Base-by-base conservation (phyloP, 2,329 filamentous ascomycete genomes). In the Shiraia sp. region DNA sequence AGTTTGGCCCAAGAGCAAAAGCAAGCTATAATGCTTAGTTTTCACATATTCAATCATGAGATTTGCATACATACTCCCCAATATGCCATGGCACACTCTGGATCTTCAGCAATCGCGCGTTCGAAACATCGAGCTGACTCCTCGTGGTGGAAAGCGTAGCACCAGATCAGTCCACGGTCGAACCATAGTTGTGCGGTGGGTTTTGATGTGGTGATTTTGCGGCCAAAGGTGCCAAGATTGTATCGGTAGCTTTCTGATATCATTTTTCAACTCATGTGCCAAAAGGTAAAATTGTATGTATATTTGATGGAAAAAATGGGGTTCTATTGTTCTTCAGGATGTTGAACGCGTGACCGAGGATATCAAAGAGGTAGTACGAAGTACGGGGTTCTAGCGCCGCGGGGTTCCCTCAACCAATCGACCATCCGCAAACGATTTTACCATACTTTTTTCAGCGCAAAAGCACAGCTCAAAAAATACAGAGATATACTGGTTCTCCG, bases 141-240 rank as follows among this genome's bases (percentile, higher is more conserved):
- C 51, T 86, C 83, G 58, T 90, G 86, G 60, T 90, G 89, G 72
- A 91, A 91, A 15, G 75, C 84, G 63, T 86, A 90, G 30, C 75
- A 78, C 87, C 87, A 90, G 15, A 83, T 73, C n/a, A 90, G 70
- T 2, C 85, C 87, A 3, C 85, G 80, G 60, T 86, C 75, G 61
- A 88, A 89, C 87, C 87, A 90, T 6, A 54, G 70, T 57, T 87
- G 81, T 1, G 82, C 76, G 32, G 75, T 72, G 3, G 61, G 30
- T 53, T 62, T 80, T 12, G 53, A 64, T 1, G 83, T 82, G 25
- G 69, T 82, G 32, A 88, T 71, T 2, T 69, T 55, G n/a, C 80
- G 78, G 23, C 72, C 68, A 59, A 80, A 83, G 0, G 70, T 60
- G 41, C 86, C 86, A 1, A 89, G 78, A 51, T 88, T 63, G 62